Evolutionary conservation across 257 asterid species (phyloP).

Genomic region (Penstemon davidsonii): DNA sequence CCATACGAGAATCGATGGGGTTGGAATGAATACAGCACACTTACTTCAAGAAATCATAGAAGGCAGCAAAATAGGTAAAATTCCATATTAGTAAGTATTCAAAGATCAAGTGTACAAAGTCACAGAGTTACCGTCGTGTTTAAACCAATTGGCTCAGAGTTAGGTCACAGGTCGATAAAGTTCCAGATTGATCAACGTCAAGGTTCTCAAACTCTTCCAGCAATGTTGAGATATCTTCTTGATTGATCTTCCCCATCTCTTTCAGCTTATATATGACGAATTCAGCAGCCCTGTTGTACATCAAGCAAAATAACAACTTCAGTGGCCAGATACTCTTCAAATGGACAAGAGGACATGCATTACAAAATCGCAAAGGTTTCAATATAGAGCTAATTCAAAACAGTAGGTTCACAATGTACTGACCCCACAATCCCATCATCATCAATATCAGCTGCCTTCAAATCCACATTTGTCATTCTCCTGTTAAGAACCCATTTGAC

Average conservation of each 20-base stretch:
- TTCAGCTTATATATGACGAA: slow-evolving; percentile 71
- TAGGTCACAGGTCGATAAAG: slow-evolving; percentile 63
- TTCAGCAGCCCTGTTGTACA: slow-evolving; percentile 69
- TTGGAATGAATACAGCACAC: neutral
- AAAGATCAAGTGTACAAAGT: slow-evolving; percentile 13
- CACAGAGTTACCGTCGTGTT: slow-evolving; percentile 26
- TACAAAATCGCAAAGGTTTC: neutral
- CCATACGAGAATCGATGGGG: neutral
- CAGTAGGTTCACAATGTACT: slow-evolving; percentile 28
- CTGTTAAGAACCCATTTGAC: slow-evolving; percentile 55
- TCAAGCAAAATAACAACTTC: slow-evolving; percentile 17
- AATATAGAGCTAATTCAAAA: neutral
- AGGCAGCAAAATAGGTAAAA: neutral
- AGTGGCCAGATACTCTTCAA: neutral
- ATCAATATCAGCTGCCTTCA: slow-evolving; percentile 91
- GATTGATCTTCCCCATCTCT: slow-evolving; percentile 89
- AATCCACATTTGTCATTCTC: slow-evolving; percentile 69
- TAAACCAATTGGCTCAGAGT: slow-evolving; percentile 56
- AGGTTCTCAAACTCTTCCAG: slow-evolving; percentile 69
- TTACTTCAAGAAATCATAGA: neutral
- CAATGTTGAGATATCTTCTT: slow-evolving; percentile 60
- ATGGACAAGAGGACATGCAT: neutral
- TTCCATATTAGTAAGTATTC: neutral
- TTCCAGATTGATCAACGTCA: slow-evolving; percentile 94
- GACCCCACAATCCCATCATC: slow-evolving; percentile 68